phyloP scores from a whole-genome alignment of 2,329 filamentous ascomycete species.

The Apiospora rasikravindrae region DNA sequence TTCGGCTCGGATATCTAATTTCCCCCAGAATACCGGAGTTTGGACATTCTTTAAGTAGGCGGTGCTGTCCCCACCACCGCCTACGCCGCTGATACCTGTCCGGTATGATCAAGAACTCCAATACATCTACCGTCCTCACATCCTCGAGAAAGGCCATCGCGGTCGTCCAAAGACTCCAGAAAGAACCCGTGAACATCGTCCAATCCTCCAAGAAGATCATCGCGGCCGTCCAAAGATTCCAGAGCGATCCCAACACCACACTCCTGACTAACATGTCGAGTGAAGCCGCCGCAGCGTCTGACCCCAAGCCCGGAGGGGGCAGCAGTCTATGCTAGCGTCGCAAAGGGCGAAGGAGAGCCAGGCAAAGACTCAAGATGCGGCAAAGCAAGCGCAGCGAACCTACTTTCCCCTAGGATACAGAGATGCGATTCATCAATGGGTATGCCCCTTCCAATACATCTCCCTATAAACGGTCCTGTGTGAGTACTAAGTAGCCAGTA shows the following conservation, averaged over 20 bases:
- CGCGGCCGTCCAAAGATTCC: constrained; percentile 1
- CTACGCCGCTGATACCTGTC: constrained; percentile 33
- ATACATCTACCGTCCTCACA: constrained; percentile 45
- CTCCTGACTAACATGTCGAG: constrained; percentile 30
- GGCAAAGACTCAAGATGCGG: constrained; percentile 33
- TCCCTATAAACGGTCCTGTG: not conserved
- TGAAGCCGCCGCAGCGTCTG: constrained; percentile 35
- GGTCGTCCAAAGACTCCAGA: not conserved
- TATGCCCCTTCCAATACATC: constrained; percentile 47
- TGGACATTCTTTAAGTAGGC: constrained; percentile 28
- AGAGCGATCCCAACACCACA: constrained; percentile 6
- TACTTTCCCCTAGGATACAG: constrained; percentile 91
- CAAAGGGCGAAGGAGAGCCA: constrained; percentile 47
- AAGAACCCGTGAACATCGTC: constrained; percentile 33
- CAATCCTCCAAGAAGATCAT: constrained; percentile 44
- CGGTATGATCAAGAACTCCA: constrained; percentile 54
- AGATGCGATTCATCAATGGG: constrained; percentile 91
- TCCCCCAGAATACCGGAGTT: not conserved
- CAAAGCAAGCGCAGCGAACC: constrained; percentile 35
- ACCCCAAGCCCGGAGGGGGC: constrained; percentile 40
- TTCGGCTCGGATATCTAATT: constrained; percentile 6
- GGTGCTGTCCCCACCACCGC: constrained; percentile 29
- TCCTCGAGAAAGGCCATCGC: constrained; percentile 40
- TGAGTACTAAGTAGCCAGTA: constrained; percentile 40
- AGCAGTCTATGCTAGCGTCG: constrained; percentile 53